Percentiles rank a stretch among this genome's conserved stretches.
Conservation (phyloP, 2,329 filamentous ascomycete genomes). For the Coniochaeta sp. region DNA sequence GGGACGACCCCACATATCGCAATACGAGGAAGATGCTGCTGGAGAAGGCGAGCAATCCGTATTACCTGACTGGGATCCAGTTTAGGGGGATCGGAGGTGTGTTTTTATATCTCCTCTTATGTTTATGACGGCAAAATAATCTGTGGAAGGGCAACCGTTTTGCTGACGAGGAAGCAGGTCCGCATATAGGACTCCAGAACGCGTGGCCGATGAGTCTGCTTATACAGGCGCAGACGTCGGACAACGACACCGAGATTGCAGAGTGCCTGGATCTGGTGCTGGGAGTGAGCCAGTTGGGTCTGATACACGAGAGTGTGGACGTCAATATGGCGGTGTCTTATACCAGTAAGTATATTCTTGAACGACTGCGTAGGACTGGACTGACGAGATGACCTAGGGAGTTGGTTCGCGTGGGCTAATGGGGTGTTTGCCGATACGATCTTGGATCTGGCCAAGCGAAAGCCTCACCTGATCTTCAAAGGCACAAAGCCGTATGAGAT, state of each 20-base stretch:
- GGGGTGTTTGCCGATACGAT: slow-evolving; percentile 92
- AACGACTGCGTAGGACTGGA: neutral
- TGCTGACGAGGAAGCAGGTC: slow-evolving; percentile 29
- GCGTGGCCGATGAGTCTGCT: slow-evolving; percentile 97
- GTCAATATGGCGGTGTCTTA: slow-evolving; percentile 62
- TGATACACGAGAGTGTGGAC: slow-evolving; percentile 89
- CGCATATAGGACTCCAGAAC: slow-evolving; percentile 73
- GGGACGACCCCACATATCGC: slow-evolving; percentile 64
- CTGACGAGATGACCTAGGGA: slow-evolving; percentile 35
- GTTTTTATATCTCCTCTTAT: slow-evolving; percentile 13
- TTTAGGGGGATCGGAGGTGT: slow-evolving; percentile 86
- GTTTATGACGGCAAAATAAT: too few relatives aligned
- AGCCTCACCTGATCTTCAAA: slow-evolving; percentile 81
- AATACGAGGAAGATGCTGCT: slow-evolving; percentile 80
- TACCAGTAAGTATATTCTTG: slow-evolving; percentile 49
- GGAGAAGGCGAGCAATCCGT: slow-evolving; percentile 72
- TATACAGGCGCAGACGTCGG: slow-evolving; percentile 82
- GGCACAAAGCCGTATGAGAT: slow-evolving; percentile 50
- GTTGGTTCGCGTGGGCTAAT: slow-evolving; percentile 97
- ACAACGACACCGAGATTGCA: slow-evolving; percentile 75
- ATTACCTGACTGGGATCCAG: slow-evolving; percentile 68
- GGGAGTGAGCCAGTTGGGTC: slow-evolving; percentile 64
- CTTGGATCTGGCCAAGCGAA: slow-evolving; percentile 78
- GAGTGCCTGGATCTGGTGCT: slow-evolving; percentile 68
- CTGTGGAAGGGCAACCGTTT: neutral